Evolutionary conservation across 2,329 filamentous ascomycete genomes (phyloP), one percentile per base, ranked within the genome.

Genomic region (Bipolaris victoriae): DNA sequence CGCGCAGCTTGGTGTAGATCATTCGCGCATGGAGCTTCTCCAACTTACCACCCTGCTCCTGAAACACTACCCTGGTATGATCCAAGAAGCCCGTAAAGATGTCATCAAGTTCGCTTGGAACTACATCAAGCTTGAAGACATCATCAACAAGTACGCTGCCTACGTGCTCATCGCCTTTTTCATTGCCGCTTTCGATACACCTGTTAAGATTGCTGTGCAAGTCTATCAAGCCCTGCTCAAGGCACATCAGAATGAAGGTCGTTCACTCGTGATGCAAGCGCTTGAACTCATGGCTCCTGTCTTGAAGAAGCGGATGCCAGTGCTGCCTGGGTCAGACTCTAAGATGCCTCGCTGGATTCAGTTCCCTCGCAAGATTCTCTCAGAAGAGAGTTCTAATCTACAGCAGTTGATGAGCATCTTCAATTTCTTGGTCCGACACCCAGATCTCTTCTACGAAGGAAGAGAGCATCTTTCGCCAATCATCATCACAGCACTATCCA

Each of bases 91-190:
- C 2, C 88, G 96, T 36, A 99, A 99, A 77, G 95, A 99, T 63
- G 94, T 99, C 61, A 99, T 99, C 72, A 98, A 97, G 78, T 99
- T 98, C 77, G 93, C 92, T 3, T 99, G 95, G 95, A 97, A 93
- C 16, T 98, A 97, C 73, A 99, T 99, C 69, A 72, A 73, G 61
- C 85, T 99, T n/a, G 96, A 99, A 71, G 95, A 99, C 76, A 91
- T 97, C 55, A 97, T 99, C 80, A 99, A 98, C 81, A 99, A 99
- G 77, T 95, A 98, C 75, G 95, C 94, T 0, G 93, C 95, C 2
- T 99, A 99, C 69, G 94, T 97, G 5, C 87, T 99, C 5, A 96
- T 99, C 60, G 92, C 91, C 2, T 99, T 97, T 77, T 99, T 99
- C 79, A 97, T 99, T 68, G 91, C 92, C 0, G 90, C 96, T 63